Base-by-base conservation (phyloP, 2,329 filamentous ascomycete genomes). In the Arthrobotrys sphaeroides region DNA sequence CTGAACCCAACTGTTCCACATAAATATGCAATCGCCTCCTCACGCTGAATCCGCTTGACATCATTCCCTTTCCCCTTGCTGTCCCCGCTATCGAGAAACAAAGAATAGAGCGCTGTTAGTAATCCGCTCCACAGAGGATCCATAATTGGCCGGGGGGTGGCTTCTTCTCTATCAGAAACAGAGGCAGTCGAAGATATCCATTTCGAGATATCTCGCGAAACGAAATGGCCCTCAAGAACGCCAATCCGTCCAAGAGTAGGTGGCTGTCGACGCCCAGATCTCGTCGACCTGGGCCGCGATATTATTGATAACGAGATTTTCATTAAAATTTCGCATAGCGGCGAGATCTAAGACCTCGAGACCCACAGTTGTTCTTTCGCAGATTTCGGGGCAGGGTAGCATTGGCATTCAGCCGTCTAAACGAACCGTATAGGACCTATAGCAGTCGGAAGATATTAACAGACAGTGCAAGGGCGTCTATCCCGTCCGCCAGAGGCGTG, bases 91-190 rank as follows among this genome's bases (percentile, higher is more conserved):
- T 65, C n/a, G 5, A 28, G 51, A 9, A 49, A 26, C 43, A n/a
- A n/a, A n/a, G n/a, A n/a, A n/a, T n/a, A n/a, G n/a, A 24, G 18
- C 24, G 38, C 20, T 28, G 28, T 38, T 26, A 42, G 45, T 55
- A 33, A 33, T 36, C 26, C 10, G 22, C 16, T 51, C 26, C 7
- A 64, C 28, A 28, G 40, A 38, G 24, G 26, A 24, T 24, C 60
- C 60, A 49, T 36, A 57, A 61, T 47, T 24, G 38, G 18, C 26
- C 22, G 59, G 45, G 47, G 47, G 26, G 66, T 36, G 36, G 31
- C 13, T 57, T 43, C 26, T 53, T n/a, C 40, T 73, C n/a, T 74
- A 74, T 62, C 60, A 64, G 70, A 74, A 74, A 74, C 70, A 18
- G 28, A 13, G 55, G 36, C 26, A 7, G 47, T 73, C 60, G 26